Evolutionary conservation across 2,329 filamentous ascomycete genomes (phyloP).

Genomic region (Colletotrichum sp.): DNA sequence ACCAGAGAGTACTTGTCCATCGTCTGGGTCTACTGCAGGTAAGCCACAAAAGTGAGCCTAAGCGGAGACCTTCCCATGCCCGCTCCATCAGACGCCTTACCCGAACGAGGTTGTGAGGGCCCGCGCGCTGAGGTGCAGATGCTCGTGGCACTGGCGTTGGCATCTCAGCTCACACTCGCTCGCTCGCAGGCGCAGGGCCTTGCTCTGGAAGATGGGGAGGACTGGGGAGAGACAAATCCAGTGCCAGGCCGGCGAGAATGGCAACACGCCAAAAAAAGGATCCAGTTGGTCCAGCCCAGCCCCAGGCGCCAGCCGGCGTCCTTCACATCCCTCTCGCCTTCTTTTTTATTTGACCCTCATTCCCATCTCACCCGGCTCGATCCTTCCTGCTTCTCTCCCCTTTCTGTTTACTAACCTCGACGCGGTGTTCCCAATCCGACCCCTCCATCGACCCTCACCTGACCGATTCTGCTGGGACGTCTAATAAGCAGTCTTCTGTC

Average conservation of each 20-base stretch:
- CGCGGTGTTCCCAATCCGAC: not conserved
- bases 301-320: not conserved
- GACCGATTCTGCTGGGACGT: not conserved
- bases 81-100: not conserved
- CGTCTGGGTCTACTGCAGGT: conserved; percentile 15
- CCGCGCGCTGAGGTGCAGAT: conserved; percentile 11
- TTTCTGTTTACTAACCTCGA: not conserved
- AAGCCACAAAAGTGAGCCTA: not conserved
- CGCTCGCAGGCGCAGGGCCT: not conserved
- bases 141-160: conserved; percentile 13
- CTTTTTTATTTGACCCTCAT: conserved; percentile 10
- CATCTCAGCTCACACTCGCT: conserved; percentile 3
- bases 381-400: not conserved
- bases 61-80: conserved; percentile 9
- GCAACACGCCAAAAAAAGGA: conserved; percentile 7
- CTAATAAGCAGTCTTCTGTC: not conserved
- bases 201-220: not conserved
- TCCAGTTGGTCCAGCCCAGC: not conserved
- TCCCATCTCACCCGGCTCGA: not conserved
- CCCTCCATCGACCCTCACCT: not conserved
- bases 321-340: not conserved
- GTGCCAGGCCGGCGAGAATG: not conserved
- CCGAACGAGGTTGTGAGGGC: not conserved
- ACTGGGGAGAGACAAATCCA: not conserved
- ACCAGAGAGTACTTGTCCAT: not conserved